Evolutionary conservation across 148 eudicot species (phyloP), one percentile per base, ranked within the genome.

Genomic region (Agrostemma githago): DNA sequence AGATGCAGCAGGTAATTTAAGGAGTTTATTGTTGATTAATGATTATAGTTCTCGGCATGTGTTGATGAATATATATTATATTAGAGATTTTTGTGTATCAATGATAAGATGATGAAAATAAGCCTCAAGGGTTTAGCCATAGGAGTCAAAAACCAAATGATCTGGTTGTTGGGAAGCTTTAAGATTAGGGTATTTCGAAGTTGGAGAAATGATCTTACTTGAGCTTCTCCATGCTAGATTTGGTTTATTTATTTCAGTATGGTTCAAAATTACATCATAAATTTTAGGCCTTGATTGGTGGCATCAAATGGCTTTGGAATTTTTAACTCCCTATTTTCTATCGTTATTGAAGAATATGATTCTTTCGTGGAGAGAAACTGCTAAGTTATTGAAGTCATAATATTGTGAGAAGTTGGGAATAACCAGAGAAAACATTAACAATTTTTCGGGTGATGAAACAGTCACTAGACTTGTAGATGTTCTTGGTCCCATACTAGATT

Each of bases 1-100:
- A 84, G 88, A 77, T 96, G 99, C 79, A 96, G 96, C 90, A 90
- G 99, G 99, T 92, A 88, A 66, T 61, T 40, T 66, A 51, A 42
- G 48, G 69, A 62, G 48, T 57, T 40, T 4, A 41, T 12, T 59
- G 59, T 54, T 76, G 38, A 68, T 59, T 51, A 37, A 43, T 76
- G 38, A 68, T 59, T 51, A 37, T 72, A 34, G 17, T 70, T 38
- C 53, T 44, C 7, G 10, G 17, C 65, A 17, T 70, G 43, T 74
- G 60, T 5, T 57, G 37, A 37, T 19, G 68, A 65, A 39, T 3
- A 2, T 62, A 71, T 71, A 26, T 6, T 51, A 51, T 51, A 51
- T 51, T 51, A 10, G 11, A 21, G 4, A 10, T 62, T 21, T 62
- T 62, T 26, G 34, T 62, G 41, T 37, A 62, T 37, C 66, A 8